Evolutionary conservation across 2,329 filamentous ascomycete genomes (phyloP).

Genomic region (Neonectria sp.): DNA sequence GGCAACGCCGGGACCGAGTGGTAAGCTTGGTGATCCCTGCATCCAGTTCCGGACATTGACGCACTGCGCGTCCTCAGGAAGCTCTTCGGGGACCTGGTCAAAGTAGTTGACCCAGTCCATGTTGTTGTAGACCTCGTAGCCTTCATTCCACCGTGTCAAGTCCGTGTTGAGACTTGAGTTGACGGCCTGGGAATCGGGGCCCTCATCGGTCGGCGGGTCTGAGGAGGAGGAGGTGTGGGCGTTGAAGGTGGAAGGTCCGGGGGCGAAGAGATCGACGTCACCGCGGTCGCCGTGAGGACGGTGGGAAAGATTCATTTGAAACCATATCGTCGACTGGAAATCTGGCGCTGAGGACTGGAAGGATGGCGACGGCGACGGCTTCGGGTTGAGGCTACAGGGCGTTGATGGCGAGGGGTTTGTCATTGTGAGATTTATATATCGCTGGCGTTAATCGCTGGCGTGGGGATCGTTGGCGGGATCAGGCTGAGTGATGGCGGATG

Average conservation of each 20-base stretch:
- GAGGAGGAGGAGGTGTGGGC: neutral
- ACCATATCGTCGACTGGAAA: neutral
- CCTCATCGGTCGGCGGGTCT: neutral
- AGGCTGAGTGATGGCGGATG: too few relatives aligned
- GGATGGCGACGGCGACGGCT: neutral
- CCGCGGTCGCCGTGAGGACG: slow-evolving; percentile 3
- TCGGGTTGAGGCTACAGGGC: neutral
- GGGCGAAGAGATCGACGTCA: neutral
- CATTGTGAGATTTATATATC: neutral
- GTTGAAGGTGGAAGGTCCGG: neutral
- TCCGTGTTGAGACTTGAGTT: neutral
- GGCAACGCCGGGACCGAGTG: neutral
- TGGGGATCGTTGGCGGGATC: neutral
- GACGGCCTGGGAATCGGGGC: neutral
- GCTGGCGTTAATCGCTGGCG: neutral
- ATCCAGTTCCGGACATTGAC: neutral
- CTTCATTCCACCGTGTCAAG: neutral
- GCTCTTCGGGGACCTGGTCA: neutral
- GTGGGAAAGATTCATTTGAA: neutral
- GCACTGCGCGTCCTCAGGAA: neutral
- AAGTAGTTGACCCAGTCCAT: neutral
- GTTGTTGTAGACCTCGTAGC: neutral
- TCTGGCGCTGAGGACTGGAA: neutral
- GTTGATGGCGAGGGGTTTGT: neutral
- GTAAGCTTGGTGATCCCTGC: neutral